A percentile compares a stretch with the other conserved stretches of the same genome.
These are phyloP conservation scores for Boletus vinaceobasis DNA, from an alignment of 768 basidiomycete species.

Conservation along the genomic window DNA sequence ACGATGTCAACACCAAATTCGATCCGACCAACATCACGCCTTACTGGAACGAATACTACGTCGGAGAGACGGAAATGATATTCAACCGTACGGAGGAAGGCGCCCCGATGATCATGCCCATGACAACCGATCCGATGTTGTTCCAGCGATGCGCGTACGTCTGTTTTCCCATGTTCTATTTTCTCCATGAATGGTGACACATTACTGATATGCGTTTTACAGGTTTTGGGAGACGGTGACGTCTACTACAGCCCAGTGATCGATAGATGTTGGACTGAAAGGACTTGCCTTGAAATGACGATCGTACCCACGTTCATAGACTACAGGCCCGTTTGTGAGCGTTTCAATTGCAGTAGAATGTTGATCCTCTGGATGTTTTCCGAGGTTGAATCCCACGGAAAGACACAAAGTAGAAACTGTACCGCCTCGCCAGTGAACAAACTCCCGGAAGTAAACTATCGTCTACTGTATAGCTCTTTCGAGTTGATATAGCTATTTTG, in stretches of 20 bases:
- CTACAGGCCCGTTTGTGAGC: no score
- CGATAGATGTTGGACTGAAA: background rate
- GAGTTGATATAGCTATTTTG: no score
- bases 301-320: no score
- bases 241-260: constrained; percentile 6
- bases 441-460: no score
- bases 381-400: no score
- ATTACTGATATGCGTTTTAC: background rate
- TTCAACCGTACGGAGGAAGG: constrained; percentile 16
- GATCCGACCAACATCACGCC: constrained; percentile 19
- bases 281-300: background rate
- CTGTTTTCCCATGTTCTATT: background rate
- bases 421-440: no score
- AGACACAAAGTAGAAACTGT: no score
- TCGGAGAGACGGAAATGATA: constrained; percentile 13
- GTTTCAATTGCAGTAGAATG: no score
- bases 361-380: no score
- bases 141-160: constrained; percentile 13
- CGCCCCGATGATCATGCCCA: background rate
- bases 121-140: background rate
- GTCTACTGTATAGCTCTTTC: no score
- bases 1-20: constrained; percentile 22
- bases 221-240: constrained; percentile 19
- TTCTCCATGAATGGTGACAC: no score
- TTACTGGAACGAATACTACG: constrained; percentile 2